phyloP scores from a whole-genome alignment of 768 basidiomycete species.

The Amanita rimosa region DNA sequence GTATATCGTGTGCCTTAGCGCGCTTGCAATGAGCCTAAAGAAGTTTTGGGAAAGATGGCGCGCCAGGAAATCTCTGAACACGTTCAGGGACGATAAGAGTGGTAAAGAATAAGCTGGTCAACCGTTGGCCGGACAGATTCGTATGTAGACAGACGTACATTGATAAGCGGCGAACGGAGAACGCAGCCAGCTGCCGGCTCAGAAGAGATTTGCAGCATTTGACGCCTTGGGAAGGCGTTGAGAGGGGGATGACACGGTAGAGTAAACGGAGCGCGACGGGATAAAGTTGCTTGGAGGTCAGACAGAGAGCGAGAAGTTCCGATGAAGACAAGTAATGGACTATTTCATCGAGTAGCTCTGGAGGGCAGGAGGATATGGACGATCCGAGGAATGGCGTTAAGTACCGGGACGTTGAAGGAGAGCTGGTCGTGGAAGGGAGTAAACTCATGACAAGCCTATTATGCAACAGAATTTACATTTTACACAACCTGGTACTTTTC shows the following conservation, averaged over 20 bases:
- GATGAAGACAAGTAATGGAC: not conserved
- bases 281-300: slow-evolving; percentile 7
- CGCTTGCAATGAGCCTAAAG: slow-evolving; percentile 7
- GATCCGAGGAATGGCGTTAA: not conserved
- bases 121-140: not conserved
- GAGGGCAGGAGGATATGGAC: slow-evolving; percentile 6
- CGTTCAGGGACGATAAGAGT: not conserved
- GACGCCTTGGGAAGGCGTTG: not conserved
- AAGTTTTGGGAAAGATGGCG: slow-evolving; percentile 6
- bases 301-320: slow-evolving; percentile 10
- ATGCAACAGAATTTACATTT: not conserved
- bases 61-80: slow-evolving; percentile 5
- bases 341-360: slow-evolving; percentile 12
- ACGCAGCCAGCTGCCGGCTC: not conserved
- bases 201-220: slow-evolving; percentile 5
- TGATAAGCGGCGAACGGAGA: slow-evolving; percentile 3
- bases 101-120: not conserved
- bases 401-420: not conserved
- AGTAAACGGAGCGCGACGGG: slow-evolving; percentile 9
- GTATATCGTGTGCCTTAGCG: slow-evolving; percentile 3
- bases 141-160: slow-evolving; percentile 7
- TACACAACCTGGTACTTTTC: slow-evolving; percentile 51
- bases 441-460: not conserved
- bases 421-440: no score
- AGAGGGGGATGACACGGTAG: slow-evolving; percentile 9